Percentiles rank a stretch among this genome's conserved stretches.
phyloP scores from a whole-genome alignment of 306 rosid species.

The Cajanus cajan region DNA sequence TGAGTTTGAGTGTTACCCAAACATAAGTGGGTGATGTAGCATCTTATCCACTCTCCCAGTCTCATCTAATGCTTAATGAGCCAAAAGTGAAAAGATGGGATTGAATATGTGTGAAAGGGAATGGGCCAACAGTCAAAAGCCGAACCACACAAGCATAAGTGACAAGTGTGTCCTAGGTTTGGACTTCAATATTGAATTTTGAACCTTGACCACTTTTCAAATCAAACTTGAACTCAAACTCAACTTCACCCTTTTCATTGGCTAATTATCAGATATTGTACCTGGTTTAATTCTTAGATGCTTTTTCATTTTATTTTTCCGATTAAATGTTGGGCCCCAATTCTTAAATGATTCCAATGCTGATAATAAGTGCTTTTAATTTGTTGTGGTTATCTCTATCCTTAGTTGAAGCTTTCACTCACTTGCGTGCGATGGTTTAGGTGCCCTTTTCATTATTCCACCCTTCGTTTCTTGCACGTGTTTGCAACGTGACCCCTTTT shows the following conservation, averaged over 20 bases:
- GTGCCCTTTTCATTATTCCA: not conserved
- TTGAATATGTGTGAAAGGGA: not conserved
- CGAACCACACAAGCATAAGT: constrained; percentile 8
- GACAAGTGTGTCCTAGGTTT: not conserved
- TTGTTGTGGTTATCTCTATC: not conserved
- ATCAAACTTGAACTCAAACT: not conserved
- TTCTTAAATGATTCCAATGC: not conserved
- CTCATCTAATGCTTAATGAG: not conserved
- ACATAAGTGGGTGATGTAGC: not conserved
- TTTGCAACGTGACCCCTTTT: constrained; percentile 10
- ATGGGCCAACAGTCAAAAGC: not conserved
- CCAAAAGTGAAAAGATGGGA: not conserved
- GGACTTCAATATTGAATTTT: not conserved
- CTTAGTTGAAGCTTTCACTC: not conserved
- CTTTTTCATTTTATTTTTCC: not conserved
- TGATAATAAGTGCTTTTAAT: not conserved
- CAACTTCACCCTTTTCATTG: not conserved
- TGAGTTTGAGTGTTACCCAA: too few relatives aligned
- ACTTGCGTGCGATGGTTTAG: not conserved
- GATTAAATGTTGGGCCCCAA: not conserved
- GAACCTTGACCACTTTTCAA: not conserved
- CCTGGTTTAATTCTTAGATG: not conserved
- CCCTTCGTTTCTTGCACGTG: constrained; percentile 31
- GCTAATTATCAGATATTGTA: not conserved
- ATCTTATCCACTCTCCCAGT: not conserved